A percentile compares a stretch with the other conserved stretches of the same genome.
These are phyloP conservation scores for Salix dunnii DNA, from an alignment of 345 rosid genomes.

Conservation along the genomic window DNA sequence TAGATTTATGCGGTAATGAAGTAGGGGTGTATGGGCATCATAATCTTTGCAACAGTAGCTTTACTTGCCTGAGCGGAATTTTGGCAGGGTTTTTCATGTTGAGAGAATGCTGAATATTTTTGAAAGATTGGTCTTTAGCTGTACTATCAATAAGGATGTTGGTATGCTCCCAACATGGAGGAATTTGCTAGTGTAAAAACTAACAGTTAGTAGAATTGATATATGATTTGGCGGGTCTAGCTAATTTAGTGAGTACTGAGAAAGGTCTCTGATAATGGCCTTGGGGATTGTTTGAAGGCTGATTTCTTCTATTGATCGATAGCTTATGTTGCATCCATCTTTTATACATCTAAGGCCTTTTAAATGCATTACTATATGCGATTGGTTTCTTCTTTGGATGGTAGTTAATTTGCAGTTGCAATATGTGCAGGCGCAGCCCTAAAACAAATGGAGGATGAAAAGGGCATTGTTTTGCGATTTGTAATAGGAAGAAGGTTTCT, in stretches of 20 bases:
- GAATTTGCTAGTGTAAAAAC: background rate
- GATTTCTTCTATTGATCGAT: background rate
- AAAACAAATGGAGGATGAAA: constrained; percentile 57
- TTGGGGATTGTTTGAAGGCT: background rate
- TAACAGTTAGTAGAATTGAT: background rate
- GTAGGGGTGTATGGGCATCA: background rate
- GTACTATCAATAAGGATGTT: background rate
- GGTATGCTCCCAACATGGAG: background rate
- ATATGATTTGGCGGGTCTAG: background rate
- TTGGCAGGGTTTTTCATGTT: background rate
- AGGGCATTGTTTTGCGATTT: constrained; percentile 73
- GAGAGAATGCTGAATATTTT: background rate
- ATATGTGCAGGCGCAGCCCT: constrained; percentile 50
- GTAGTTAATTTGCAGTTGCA: constrained; percentile 16
- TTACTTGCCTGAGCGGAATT: background rate
- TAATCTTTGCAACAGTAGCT: background rate
- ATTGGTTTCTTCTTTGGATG: background rate
- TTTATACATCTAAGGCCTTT: background rate
- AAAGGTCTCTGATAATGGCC: too few species aligned
- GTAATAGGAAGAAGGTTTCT: constrained; percentile 89
- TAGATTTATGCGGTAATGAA: background rate
- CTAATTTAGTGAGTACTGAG: background rate
- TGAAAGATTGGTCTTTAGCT: background rate
- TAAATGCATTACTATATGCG: background rate
- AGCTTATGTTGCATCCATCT: background rate